These are phyloP conservation scores for Ceratobasidium sp. DNA, from an alignment of 1,284 basidiomycete species.

Conservation along the genomic window DNA sequence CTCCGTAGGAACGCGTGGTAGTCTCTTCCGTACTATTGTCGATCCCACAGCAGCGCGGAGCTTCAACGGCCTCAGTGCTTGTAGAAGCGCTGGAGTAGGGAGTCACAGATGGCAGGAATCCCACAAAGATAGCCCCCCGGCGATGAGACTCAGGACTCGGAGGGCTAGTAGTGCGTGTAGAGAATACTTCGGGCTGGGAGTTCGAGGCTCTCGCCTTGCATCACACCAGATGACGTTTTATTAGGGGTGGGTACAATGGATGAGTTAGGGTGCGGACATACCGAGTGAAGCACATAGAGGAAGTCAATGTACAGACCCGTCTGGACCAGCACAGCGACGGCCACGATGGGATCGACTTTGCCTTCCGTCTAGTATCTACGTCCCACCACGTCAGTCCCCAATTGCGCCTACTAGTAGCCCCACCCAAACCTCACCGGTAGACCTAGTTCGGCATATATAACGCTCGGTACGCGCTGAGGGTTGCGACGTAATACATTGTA, in stretches of 20 bases:
- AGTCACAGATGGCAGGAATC: too few relatives aligned
- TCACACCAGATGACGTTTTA: slow-evolving; percentile 50
- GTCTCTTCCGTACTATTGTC: too few relatives aligned
- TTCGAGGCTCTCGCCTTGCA: slow-evolving; percentile 61
- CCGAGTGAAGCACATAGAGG: slow-evolving; percentile 90
- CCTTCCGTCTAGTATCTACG: slow-evolving; percentile 89
- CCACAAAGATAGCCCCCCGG: too few relatives aligned
- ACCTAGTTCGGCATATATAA: slow-evolving; percentile 99
- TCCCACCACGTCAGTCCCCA: background rate
- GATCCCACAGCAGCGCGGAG: too few relatives aligned
- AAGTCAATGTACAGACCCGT: slow-evolving; percentile 97
- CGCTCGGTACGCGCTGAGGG: slow-evolving; percentile 91
- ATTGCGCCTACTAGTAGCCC: background rate
- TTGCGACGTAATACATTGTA: slow-evolving; percentile 98
- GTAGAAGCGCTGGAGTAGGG: too few relatives aligned
- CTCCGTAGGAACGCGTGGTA: too few relatives aligned
- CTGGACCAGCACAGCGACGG: slow-evolving; percentile 94
- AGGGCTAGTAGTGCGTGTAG: too few relatives aligned
- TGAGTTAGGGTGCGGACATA: slow-evolving; percentile 56
- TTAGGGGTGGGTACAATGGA: slow-evolving; percentile 3
- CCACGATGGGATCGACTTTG: slow-evolving; percentile 90
- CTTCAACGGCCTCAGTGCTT: too few relatives aligned
- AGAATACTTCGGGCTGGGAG: slow-evolving; percentile 54
- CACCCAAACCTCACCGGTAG: slow-evolving; percentile 78
- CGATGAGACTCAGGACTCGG: too few relatives aligned